Percentiles rank a stretch among this genome's conserved stretches.
phyloP scores from a whole-genome alignment of 352 stramenopile species.

The Globisporangium parvum region DNA sequence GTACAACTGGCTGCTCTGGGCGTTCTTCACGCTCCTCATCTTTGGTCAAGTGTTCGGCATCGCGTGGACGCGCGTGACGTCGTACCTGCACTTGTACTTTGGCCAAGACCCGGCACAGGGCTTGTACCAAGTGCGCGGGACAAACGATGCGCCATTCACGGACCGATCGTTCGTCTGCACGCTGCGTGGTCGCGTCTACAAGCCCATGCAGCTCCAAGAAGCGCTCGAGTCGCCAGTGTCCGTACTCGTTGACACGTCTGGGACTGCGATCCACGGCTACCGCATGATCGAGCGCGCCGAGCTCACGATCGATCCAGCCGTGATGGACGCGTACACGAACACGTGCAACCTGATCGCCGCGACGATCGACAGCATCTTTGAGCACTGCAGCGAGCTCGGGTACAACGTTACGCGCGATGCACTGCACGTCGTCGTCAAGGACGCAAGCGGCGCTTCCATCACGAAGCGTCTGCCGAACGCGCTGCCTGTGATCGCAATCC shows the following conservation, averaged over 20 bases:
- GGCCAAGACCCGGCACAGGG: constrained; percentile 10
- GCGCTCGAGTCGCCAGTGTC: background rate
- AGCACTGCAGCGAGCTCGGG: constrained; percentile 10
- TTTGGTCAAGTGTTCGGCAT: constrained; percentile 25
- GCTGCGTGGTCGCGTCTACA: constrained; percentile 16
- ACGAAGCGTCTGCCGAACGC: constrained; percentile 15
- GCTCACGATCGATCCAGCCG: background rate
- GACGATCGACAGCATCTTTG: constrained; percentile 18
- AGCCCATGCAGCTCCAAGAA: constrained; percentile 22
- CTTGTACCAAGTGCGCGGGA: constrained; percentile 17
- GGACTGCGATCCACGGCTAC: constrained; percentile 18
- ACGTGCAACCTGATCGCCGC: constrained; percentile 1
- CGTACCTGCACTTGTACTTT: constrained; percentile 1
- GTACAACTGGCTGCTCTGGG: constrained; percentile 30
- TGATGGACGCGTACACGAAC: background rate
- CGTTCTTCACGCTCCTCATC: constrained; percentile 20
- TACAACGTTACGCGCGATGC: constrained; percentile 21
- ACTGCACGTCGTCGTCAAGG: constrained; percentile 12
- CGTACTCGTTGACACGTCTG: constrained; percentile 12
- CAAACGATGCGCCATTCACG: constrained; percentile 39
- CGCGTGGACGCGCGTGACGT: constrained; percentile 14
- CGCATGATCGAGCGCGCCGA: constrained; percentile 16
- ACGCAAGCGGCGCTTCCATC: background rate
- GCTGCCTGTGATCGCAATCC: constrained; percentile 34
- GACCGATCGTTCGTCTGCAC: constrained; percentile 37